Conservation (phyloP, 129 eudicot genomes). For the Tagetes patula region DNA sequence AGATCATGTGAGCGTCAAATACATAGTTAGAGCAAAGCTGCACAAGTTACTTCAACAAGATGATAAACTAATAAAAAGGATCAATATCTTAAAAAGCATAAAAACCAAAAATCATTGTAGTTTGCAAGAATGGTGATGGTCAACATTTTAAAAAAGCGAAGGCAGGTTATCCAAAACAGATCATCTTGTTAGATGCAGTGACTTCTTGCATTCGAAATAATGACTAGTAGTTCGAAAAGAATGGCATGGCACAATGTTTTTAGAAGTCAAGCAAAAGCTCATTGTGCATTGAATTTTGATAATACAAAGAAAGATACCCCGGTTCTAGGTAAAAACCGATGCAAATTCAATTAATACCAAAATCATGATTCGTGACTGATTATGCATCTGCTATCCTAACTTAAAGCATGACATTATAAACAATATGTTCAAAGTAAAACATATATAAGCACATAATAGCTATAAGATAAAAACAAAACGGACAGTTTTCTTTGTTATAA, state of each 20-base stretch:
- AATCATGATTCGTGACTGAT: not conserved
- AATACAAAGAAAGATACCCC: not conserved
- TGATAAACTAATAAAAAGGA: not conserved
- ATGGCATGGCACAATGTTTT: not conserved
- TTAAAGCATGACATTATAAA: not conserved
- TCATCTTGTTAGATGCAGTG: slow-evolving; percentile 1
- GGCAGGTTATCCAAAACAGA: not conserved
- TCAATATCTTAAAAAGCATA: not conserved
- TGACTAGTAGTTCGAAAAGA: not conserved
- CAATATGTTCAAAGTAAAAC: not conserved
- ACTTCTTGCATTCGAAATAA: not conserved
- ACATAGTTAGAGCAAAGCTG: slow-evolving; percentile 7
- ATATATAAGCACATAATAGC: not conserved
- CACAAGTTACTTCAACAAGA: not conserved
- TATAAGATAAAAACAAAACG: not conserved
- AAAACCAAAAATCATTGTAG: not conserved
- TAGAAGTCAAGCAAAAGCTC: not conserved
- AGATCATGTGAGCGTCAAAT: not conserved
- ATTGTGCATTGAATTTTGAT: not conserved
- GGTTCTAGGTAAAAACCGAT: not conserved
- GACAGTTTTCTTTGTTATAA: not conserved
- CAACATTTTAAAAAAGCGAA: not conserved
- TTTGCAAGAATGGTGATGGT: slow-evolving; percentile 2
- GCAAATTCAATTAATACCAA: not conserved
- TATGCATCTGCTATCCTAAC: slow-evolving; percentile 8